phyloP scores from a whole-genome alignment of 2,329 filamentous ascomycete genomes.

The Fusarium stilboides region DNA sequence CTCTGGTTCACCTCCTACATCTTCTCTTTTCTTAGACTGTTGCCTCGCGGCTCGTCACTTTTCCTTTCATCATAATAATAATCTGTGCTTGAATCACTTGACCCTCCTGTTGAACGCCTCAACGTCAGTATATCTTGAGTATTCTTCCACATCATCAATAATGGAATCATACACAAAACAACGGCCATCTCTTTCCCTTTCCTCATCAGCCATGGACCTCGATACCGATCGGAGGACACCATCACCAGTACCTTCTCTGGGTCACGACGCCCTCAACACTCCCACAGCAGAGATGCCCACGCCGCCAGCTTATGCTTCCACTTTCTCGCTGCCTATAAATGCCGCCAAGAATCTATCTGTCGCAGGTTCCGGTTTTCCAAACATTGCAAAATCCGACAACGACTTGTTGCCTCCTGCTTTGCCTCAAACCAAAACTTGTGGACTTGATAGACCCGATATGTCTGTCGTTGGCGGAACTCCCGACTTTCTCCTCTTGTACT shows the following conservation, averaged over 20 bases:
- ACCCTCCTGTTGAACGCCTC: constrained; percentile 2
- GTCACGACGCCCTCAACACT: constrained; percentile 38
- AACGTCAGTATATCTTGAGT: constrained; percentile 4
- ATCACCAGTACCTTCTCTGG: constrained; percentile 38
- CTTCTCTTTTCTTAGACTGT: constrained; percentile 37
- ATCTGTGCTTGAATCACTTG: constrained; percentile 11
- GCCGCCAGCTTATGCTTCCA: constrained; percentile 37
- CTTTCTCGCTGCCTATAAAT: constrained; percentile 23
- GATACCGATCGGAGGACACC: constrained; percentile 37
- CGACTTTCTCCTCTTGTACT: constrained; percentile 46
- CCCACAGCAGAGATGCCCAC: constrained; percentile 40
- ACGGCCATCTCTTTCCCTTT: constrained; percentile 29
- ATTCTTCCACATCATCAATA: not conserved
- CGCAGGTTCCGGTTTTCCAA: constrained; percentile 10
- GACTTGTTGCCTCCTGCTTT: constrained; percentile 26
- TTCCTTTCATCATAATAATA: constrained; percentile 13
- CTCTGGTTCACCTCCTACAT: not conserved
- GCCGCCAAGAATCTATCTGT: constrained; percentile 28
- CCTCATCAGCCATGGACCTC: constrained; percentile 40
- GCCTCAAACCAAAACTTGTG: constrained; percentile 28
- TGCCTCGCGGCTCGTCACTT: constrained; percentile 33
- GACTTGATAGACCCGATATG: constrained; percentile 18
- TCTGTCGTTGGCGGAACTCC: constrained; percentile 32
- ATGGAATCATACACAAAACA: constrained; percentile 38
- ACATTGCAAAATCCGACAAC: constrained; percentile 10